Conservation (phyloP, 805 yeast species). For the Gaillardinia entomophila region DNA sequence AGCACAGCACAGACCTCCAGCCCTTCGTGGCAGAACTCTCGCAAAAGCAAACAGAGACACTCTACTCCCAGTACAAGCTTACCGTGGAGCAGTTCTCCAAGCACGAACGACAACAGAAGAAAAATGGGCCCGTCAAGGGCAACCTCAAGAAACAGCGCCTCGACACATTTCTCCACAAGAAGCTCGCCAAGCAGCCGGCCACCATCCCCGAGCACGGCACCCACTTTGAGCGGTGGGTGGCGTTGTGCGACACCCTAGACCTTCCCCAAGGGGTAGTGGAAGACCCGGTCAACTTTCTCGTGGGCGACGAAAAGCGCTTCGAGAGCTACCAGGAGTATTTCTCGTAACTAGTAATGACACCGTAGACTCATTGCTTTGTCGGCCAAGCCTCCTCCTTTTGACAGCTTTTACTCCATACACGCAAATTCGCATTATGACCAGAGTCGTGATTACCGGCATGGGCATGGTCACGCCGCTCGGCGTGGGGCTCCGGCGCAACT, state of each 20-base stretch:
- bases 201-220: slow-evolving; percentile 1
- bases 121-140: slow-evolving; percentile 4
- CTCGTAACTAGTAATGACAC: too few relatives aligned
- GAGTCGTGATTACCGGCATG: slow-evolving; percentile 91
- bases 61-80: slow-evolving; percentile 21
- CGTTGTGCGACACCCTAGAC: slow-evolving; percentile 14
- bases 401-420: too few relatives aligned
- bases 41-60: slow-evolving; percentile 13
- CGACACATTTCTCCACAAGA: slow-evolving; percentile 11
- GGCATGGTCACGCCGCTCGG: slow-evolving; percentile 89
- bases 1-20: slow-evolving; percentile 9
- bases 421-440: slow-evolving; percentile 22
- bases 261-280: slow-evolving; percentile 17
- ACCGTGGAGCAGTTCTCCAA: slow-evolving; percentile 21
- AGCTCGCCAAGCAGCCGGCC: background rate
- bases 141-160: slow-evolving; percentile 28
- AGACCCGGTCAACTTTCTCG: slow-evolving; percentile 27
- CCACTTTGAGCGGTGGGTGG: slow-evolving; percentile 24
- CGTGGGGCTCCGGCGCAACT: slow-evolving; percentile 49
- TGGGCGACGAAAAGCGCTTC: slow-evolving; percentile 36
- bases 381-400: too few relatives aligned
- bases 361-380: too few relatives aligned
- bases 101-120: slow-evolving; percentile 21
- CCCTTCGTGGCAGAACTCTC: too few relatives aligned
- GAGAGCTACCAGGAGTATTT: slow-evolving; percentile 16